Conservation (phyloP, 257 asterid genomes). For the Solanum virginianum region DNA sequence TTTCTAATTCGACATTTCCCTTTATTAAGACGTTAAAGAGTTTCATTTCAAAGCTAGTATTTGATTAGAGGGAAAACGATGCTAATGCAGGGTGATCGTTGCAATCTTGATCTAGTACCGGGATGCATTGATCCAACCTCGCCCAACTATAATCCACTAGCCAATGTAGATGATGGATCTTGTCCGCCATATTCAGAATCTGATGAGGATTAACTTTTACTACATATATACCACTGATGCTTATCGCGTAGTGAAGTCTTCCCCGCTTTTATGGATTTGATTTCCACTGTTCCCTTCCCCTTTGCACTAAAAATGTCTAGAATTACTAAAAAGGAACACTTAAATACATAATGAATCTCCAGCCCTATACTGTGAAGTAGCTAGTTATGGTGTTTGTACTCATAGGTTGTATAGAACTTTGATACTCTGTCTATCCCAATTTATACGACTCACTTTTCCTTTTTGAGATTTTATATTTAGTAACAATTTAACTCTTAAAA, state of each 20-base stretch:
- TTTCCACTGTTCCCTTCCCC: neutral
- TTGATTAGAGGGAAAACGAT: neutral
- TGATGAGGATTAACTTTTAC: slow-evolving; percentile 36
- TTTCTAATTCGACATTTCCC: neutral
- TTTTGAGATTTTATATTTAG: too few species aligned
- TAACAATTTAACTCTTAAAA: too few species aligned
- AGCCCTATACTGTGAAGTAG: neutral
- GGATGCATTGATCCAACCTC: slow-evolving; percentile 84
- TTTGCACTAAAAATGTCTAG: neutral
- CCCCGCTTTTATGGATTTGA: neutral
- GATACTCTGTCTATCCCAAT: neutral
- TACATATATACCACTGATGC: neutral
- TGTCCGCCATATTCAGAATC: slow-evolving; percentile 66
- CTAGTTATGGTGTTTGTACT: neutral
- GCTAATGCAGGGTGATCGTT: slow-evolving; percentile 68
- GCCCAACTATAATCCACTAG: slow-evolving; percentile 45
- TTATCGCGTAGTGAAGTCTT: neutral
- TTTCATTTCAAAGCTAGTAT: neutral
- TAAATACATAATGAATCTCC: neutral
- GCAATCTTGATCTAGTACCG: slow-evolving; percentile 56
- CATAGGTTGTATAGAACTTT: neutral
- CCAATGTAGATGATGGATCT: slow-evolving; percentile 82
- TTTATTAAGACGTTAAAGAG: neutral
- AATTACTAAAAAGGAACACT: neutral
- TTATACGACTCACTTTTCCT: too few species aligned